Percentiles rank a stretch among this genome's conserved stretches.
phyloP scores from a whole-genome alignment of 108 stramenopile species.

The Seminavis robusta region DNA sequence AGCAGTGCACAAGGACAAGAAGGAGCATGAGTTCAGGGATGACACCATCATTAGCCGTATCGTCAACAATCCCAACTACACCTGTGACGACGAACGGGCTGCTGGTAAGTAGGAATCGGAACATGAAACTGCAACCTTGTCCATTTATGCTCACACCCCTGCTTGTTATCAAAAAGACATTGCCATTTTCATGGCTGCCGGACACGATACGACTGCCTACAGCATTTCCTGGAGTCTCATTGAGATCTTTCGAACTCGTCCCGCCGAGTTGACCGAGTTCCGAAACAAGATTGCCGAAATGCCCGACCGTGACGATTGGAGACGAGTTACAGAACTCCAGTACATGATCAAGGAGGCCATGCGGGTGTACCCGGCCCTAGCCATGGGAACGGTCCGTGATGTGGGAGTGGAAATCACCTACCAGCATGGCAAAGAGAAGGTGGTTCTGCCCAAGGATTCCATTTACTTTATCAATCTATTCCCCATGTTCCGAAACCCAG shows the following conservation, averaged over 20 bases:
- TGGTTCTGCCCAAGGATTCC: conserved; percentile 41
- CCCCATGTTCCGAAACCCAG: conserved; percentile 21
- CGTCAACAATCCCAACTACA: background rate
- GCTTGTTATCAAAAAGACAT: no score
- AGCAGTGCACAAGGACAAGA: no score
- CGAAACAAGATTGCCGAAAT: background rate
- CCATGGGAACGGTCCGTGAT: conserved; percentile 19
- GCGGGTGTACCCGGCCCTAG: conserved; percentile 27
- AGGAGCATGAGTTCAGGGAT: no score
- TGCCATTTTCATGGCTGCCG: conserved; percentile 11
- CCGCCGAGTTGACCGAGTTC: conserved; percentile 8
- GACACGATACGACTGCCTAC: conserved; percentile 44
- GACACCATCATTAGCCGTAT: background rate
- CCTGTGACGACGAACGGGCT: conserved; percentile 8
- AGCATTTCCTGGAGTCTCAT: conserved; percentile 28
- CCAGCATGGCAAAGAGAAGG: conserved; percentile 19
- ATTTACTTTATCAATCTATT: conserved; percentile 20
- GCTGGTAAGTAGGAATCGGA: no score
- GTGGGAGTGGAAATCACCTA: conserved; percentile 23
- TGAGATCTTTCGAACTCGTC: conserved; percentile 26
- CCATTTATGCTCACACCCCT: no score
- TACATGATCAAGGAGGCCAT: conserved; percentile 36
- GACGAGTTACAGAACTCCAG: no score
- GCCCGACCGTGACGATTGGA: no score
- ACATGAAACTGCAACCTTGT: no score